Conservation (phyloP, 2,329 filamentous ascomycete genomes). For the Colletotrichum sp. region DNA sequence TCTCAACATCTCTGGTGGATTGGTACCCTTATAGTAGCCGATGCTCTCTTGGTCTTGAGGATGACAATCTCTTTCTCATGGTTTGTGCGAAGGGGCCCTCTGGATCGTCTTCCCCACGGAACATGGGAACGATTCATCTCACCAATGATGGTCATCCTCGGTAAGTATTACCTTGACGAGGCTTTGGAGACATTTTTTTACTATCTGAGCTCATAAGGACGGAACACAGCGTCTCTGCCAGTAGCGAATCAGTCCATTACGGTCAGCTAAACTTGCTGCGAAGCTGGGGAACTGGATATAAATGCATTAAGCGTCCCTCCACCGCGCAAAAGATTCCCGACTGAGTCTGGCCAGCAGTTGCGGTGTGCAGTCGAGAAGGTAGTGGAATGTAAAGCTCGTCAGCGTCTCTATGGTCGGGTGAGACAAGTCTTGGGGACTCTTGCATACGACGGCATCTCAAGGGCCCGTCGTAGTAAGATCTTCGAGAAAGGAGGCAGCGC, state of each 20-base stretch:
- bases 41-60: too few species aligned
- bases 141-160: too few species aligned
- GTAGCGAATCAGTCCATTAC: not conserved
- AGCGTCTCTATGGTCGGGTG: not conserved
- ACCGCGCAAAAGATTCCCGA: not conserved
- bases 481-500: not conserved
- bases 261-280: not conserved
- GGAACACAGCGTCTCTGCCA: not conserved
- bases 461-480: not conserved
- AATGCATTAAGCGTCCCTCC: fast-evolving
- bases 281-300: not conserved
- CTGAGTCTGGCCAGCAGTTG: fast-evolving
- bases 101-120: too few species aligned
- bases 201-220: too few species aligned
- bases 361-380: not conserved
- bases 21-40: too few species aligned
- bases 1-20: too few species aligned
- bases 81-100: too few species aligned
- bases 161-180: too few species aligned
- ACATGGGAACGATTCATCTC: too few species aligned
- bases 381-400: not conserved
- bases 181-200: too few species aligned
- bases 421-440: fast-evolving
- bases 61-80: too few species aligned
- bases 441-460: not conserved